These are phyloP conservation scores for Grosmannia serpens DNA, from an alignment of 2,329 filamentous ascomycete genomes.

Conservation along the genomic window DNA sequence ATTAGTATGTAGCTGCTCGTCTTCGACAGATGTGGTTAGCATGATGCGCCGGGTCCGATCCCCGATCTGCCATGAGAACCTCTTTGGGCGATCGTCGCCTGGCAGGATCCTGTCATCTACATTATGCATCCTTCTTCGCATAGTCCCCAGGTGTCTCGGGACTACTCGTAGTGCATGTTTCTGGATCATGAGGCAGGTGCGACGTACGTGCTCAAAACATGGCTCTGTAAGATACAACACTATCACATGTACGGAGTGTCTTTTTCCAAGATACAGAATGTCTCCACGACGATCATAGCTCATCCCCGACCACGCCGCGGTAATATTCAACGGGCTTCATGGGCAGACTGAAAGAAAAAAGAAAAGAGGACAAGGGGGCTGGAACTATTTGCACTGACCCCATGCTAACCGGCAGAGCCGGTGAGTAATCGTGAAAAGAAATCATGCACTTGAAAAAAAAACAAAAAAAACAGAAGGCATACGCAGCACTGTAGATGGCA, in stretches of 20 bases:
- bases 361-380: background rate
- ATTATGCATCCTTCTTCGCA: background rate
- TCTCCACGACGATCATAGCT: no score
- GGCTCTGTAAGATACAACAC: background rate
- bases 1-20: background rate
- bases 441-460: background rate
- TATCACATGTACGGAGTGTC: no score
- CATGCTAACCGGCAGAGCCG: background rate
- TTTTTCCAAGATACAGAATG: no score
- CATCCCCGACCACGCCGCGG: no score
- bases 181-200: background rate
- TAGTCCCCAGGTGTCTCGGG: background rate
- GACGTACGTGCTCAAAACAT: background rate
- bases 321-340: no score
- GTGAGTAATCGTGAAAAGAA: no score
- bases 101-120: background rate
- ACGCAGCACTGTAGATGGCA: background rate
- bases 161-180: background rate
- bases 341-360: background rate
- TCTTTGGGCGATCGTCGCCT: background rate
- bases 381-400: background rate
- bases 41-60: background rate
- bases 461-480: background rate
- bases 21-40: background rate
- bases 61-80: background rate